phyloP scores from a whole-genome alignment of 164 flowering plant species.

The Tinospora cordifolia region DNA sequence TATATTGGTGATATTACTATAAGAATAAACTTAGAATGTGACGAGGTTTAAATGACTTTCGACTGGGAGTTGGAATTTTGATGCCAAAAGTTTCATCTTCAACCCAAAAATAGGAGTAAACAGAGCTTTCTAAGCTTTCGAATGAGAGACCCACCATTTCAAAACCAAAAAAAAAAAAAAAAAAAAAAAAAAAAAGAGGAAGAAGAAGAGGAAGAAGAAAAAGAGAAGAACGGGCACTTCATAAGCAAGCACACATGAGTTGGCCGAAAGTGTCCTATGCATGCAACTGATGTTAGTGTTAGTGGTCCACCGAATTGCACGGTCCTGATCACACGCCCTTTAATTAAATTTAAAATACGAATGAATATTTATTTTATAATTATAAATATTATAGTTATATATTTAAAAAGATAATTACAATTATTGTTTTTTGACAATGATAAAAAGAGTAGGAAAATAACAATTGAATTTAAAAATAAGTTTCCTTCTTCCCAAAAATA shows the following conservation, averaged over 20 bases:
- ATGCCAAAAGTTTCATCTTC: no score
- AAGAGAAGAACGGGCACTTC: background rate
- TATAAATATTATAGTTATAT: no score
- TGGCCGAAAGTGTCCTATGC: conserved; percentile 1
- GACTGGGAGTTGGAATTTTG: no score
- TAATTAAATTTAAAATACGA: no score
- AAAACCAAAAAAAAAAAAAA: background rate
- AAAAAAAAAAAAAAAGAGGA: background rate
- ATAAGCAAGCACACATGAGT: background rate
- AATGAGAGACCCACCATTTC: background rate
- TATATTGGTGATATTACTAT: no score
- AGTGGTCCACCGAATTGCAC: conserved; percentile 3
- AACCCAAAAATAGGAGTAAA: background rate
- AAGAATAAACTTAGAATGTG: no score
- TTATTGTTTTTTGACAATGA: no score
- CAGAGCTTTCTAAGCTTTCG: background rate
- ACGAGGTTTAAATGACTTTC: no score
- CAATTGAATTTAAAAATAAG: background rate
- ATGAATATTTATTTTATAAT: no score
- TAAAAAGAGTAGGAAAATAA: no score
- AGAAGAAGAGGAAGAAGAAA: background rate
- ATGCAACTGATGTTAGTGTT: background rate
- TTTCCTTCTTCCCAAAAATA: background rate
- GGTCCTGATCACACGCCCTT: background rate
- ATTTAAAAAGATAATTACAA: no score